A percentile compares a stretch with the other conserved stretches of the same genome.
Conservation (phyloP, 768 basidiomycete genomes). For the Lyophyllum atratum region DNA sequence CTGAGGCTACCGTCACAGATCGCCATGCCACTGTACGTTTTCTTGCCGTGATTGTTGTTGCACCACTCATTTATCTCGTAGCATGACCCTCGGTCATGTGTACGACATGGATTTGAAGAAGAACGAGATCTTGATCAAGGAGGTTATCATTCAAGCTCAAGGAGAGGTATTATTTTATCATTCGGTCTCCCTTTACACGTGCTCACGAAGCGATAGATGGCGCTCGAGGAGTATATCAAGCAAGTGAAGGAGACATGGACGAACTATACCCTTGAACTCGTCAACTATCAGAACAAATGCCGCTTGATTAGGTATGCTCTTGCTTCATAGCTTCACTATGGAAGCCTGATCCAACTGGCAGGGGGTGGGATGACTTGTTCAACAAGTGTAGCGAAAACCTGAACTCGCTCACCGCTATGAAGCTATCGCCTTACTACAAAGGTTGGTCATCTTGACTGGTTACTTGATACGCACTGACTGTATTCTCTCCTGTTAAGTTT, state of each 20-base stretch:
- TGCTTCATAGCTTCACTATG: neutral
- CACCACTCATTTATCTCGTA: constrained; percentile 7
- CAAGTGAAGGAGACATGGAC: constrained; percentile 98
- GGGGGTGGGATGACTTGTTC: constrained; percentile 97
- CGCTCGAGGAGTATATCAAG: constrained; percentile 91
- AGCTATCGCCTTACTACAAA: constrained; percentile 97
- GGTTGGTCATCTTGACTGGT: constrained; percentile 46
- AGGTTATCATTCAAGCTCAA: constrained; percentile 95
- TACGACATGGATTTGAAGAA: constrained; percentile 96
- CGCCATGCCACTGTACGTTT: constrained; percentile 68
- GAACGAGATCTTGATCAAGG: constrained; percentile 90
- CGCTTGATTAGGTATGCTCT: constrained; percentile 78
- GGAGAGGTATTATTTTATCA: constrained; percentile 68
- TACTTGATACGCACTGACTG: neutral
- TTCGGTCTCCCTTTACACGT: constrained; percentile 20
- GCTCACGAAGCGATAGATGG: constrained; percentile 63
- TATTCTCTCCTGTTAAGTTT: constrained; percentile 48
- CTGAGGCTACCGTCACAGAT: constrained; percentile 75
- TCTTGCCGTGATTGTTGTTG: neutral
- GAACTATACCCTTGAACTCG: constrained; percentile 91
- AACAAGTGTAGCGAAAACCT: constrained; percentile 97
- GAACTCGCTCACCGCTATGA: constrained; percentile 96
- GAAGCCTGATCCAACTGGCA: constrained; percentile 28
- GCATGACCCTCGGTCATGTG: constrained; percentile 94
- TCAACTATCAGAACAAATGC: constrained; percentile 99